These are phyloP conservation scores for Raphanus hybrid DNA, from an alignment of 441 rosid species.

Conservation along the genomic window DNA sequence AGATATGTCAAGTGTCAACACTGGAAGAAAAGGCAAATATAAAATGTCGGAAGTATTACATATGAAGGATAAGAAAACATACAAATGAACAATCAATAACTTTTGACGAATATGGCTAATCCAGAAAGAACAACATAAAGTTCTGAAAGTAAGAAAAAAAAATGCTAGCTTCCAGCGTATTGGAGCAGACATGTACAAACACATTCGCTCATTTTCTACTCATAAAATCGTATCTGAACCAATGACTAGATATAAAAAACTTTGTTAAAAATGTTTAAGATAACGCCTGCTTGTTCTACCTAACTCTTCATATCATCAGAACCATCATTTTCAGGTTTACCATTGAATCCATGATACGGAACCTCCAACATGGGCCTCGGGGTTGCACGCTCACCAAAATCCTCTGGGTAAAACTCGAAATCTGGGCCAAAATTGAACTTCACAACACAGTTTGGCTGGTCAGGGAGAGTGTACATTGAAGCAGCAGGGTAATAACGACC, in stretches of 20 bases:
- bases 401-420: conserved; percentile 74
- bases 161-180: conserved; percentile 31
- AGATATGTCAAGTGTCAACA: conserved; percentile 20
- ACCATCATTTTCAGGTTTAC: conserved; percentile 63
- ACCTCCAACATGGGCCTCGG: conserved; percentile 86
- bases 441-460: conserved; percentile 84
- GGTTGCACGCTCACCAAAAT: conserved; percentile 70
- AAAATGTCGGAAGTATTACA: conserved; percentile 15
- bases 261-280: conserved; percentile 30
- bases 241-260: conserved; percentile 37
- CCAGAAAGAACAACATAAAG: conserved; percentile 14
- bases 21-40: conserved; percentile 8
- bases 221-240: conserved; percentile 36
- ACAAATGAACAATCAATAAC: conserved; percentile 23
- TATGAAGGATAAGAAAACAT: conserved; percentile 15
- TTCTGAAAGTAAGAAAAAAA: conserved; percentile 17
- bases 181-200: conserved; percentile 34
- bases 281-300: conserved; percentile 36
- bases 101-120: conserved; percentile 33
- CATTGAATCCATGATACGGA: conserved; percentile 77
- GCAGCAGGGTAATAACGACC: conserved; percentile 98
- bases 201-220: conserved; percentile 42
- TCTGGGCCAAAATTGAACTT: conserved; percentile 95
- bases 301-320: conserved; percentile 66
- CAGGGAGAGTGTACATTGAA: conserved; percentile 96